Evolutionary conservation across 441 rosid genomes (phyloP), one percentile per base, ranked within the genome.

Genomic region (Euphorbia celastroides): DNA sequence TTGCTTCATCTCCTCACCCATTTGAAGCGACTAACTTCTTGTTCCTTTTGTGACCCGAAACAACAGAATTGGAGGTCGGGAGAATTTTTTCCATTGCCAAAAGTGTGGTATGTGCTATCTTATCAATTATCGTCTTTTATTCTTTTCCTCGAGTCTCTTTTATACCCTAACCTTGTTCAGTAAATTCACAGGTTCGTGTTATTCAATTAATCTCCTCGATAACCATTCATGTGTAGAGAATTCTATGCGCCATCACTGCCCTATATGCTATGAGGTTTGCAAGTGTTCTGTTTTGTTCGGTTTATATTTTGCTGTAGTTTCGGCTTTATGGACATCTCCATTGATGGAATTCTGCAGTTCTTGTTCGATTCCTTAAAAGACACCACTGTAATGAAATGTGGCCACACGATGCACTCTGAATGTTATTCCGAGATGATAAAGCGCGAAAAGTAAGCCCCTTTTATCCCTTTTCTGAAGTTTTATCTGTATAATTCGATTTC

Each of bases 221-320:
- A 91, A 93, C 71, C 99, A 93, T 85, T 82, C 71, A 0, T 93
- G 99, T 28, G 85, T 93, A 58, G 99, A 93, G 86, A 79, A 93
- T 78, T 93, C 99, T 14, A 93, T 93, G 99, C 84, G 80, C 52
- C 99, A 93, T 73, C 97, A 93, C 71, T 93, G 99, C 79, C 90
- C 99, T 63, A 89, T 93, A 59, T 93, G 99, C 70, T 93, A 75
- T 28, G 99, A 93, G 96, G 97, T 34, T 3, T 3, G 4, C 91
- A 62, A 34, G 75, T 62, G 14, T 70, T 52, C 7, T 57, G 34
- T 54, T 44, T 65, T 32, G 74, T 59, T 25, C 4, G 20, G 48
- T 27, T 2, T 42, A 28, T 28, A 22, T 16, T 60, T 19, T 28
- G 19, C 23, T 23, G 10, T 41, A 3, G 12, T 9, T 11, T 19